A percentile compares a stretch with the other conserved stretches of the same genome.
phyloP scores from a whole-genome alignment of 305 asterid genomes.

The Fraxinus velutina region DNA sequence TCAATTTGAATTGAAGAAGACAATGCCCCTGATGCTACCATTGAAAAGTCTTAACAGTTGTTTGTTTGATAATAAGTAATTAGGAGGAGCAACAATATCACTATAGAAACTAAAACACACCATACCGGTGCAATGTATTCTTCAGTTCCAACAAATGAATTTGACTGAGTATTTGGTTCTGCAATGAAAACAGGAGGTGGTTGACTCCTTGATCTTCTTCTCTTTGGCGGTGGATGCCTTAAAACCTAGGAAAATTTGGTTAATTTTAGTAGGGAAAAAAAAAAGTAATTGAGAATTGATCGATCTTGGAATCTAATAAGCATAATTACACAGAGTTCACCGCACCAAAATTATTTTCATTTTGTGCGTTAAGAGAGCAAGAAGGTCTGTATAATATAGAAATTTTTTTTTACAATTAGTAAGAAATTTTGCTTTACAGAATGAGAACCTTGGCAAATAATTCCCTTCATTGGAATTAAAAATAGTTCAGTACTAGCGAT shows the following conservation, averaged over 20 bases:
- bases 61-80: constrained; percentile 2
- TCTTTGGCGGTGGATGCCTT: constrained; percentile 60
- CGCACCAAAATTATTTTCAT: not conserved
- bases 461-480: not conserved
- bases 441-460: not conserved
- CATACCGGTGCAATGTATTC: constrained; percentile 97
- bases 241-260: constrained; percentile 54
- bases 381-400: not conserved
- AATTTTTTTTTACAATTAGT: not conserved
- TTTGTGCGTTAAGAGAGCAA: not conserved
- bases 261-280: not conserved
- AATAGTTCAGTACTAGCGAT: not conserved
- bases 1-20: not conserved
- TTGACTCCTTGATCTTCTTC: constrained; percentile 62
- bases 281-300: constrained; percentile 15
- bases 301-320: constrained; percentile 1
- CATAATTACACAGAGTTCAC: not conserved
- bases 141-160: constrained; percentile 97
- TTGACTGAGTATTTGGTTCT: constrained; percentile 82
- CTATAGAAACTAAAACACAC: constrained; percentile 3
- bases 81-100: not conserved
- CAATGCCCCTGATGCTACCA: not conserved
- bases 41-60: not conserved
- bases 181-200: constrained; percentile 81
- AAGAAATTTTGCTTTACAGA: not conserved